Base-by-base conservation (phyloP, 257 asterid genomes). In the Solanum pinnatisectum region DNA sequence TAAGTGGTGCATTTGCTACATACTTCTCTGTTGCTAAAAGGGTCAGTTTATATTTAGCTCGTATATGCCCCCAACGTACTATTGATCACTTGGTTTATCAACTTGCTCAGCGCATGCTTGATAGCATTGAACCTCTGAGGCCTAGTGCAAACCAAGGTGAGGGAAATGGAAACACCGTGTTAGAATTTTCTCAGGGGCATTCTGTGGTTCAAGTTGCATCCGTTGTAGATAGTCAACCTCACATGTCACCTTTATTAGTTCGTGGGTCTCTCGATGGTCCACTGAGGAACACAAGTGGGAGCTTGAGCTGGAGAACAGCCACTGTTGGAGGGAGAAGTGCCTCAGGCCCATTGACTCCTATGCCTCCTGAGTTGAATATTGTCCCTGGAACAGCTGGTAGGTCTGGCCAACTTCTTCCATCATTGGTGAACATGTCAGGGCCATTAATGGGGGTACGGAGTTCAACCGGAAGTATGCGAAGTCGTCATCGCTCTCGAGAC, bases 31-130 rank as follows among this genome's bases (percentile, higher is more conserved):
- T 97, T 88, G 99, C 99, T 59, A 97, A 97, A 87, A 92, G 99
- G 92, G 99, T 97, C 49, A 92, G 99, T 91, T 93, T 97, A 86
- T 97, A 97, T 92, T 90, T 97, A 88, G 99, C 99, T 88, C 95
- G 99, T 86, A 97, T 97, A 86, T 95, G 99, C 93, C 99, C 99
- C 70, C 99, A 96, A 42, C 96, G 99, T 22, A 97, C 99, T 20
- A 97, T 97, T 83, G 99, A 97, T 91, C 99, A 97, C 93, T 94
- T 97, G 95, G 99, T 97, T 89, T 97, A 97, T 93, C 99, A 97
- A 86, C 93, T 97, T 91, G 98, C 99, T 77, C 99, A 95, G 89
- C 95, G 98, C 81, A 97, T 97, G 99, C 99, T 97, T 22, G 99
- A 97, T 85, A 96, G 93, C 77, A 89, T 96, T 86, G 99, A 95